Evolutionary conservation across 805 yeast genomes (phyloP).

Genomic region (Cyberlindnera mrakii): DNA sequence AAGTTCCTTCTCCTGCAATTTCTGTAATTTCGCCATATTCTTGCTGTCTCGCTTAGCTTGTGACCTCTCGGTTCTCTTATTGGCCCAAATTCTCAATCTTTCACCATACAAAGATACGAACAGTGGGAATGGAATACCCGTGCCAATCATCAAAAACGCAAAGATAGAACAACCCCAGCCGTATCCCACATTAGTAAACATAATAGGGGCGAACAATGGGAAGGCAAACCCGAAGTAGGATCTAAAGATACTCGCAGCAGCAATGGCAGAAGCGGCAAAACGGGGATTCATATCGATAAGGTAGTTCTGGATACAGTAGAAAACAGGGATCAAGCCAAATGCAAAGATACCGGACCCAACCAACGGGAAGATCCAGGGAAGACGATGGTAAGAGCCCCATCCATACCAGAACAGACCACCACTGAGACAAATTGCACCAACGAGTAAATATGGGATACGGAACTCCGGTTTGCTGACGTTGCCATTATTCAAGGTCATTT

Average conservation of each 20-base stretch:
- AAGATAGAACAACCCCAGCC: slow-evolving; percentile 70
- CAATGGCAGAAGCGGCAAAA: slow-evolving; percentile 63
- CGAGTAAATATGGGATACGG: slow-evolving; percentile 46
- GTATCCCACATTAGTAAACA: slow-evolving; percentile 53
- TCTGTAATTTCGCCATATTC: slow-evolving; percentile 31
- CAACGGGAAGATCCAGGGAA: slow-evolving; percentile 59
- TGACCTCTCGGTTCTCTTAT: slow-evolving; percentile 38
- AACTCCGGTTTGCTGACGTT: slow-evolving; percentile 60
- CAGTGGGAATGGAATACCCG: slow-evolving; percentile 66
- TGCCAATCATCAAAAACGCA: slow-evolving; percentile 47
- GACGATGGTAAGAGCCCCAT: slow-evolving; percentile 54
- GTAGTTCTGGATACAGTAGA: slow-evolving; percentile 62
- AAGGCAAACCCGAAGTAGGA: slow-evolving; percentile 63
- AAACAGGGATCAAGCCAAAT: slow-evolving; percentile 54
- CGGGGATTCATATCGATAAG: slow-evolving; percentile 66
- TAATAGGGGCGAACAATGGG: slow-evolving; percentile 56
- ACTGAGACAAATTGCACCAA: slow-evolving; percentile 47
- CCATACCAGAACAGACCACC: slow-evolving; percentile 65
- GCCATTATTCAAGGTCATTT: slow-evolving; percentile 33
- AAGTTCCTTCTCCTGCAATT: slow-evolving; percentile 9
- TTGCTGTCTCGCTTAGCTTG: slow-evolving; percentile 41
- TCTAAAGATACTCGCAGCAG: slow-evolving; percentile 64
- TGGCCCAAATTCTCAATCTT: slow-evolving; percentile 51
- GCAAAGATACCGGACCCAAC: slow-evolving; percentile 59
- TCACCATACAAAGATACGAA: slow-evolving; percentile 53